phyloP scores from a whole-genome alignment of 139 green algal species.

The Picochlorum costavermella region DNA sequence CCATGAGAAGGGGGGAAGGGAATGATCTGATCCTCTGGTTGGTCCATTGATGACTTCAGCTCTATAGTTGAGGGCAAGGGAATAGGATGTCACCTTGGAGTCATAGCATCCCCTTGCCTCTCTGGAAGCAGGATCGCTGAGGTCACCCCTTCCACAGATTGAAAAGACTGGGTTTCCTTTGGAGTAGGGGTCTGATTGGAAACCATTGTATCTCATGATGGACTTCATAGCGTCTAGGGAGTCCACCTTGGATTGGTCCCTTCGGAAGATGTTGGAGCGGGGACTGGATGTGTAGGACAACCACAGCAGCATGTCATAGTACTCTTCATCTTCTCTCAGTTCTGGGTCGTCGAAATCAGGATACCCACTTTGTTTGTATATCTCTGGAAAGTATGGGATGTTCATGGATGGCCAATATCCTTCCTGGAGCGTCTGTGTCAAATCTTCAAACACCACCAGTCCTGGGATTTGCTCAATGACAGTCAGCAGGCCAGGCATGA shows the following conservation, averaged over 20 bases:
- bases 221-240: slow-evolving; percentile 40
- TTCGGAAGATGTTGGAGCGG: slow-evolving; percentile 54
- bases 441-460: slow-evolving; percentile 25
- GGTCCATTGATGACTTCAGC: slow-evolving; percentile 27
- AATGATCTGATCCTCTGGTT: slow-evolving; percentile 9
- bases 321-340: slow-evolving; percentile 32
- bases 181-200: slow-evolving; percentile 28
- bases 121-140: slow-evolving; percentile 22
- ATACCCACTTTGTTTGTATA: slow-evolving; percentile 53
- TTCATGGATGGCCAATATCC: slow-evolving; percentile 72
- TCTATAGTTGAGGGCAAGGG: slow-evolving; percentile 30
- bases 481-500: slow-evolving; percentile 45
- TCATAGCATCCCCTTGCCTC: slow-evolving; percentile 51
- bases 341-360: slow-evolving; percentile 21
- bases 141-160: slow-evolving; percentile 53
- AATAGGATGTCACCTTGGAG: slow-evolving; percentile 48
- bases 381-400: slow-evolving; percentile 54
- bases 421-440: slow-evolving; percentile 30
- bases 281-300: slow-evolving; percentile 48
- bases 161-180: slow-evolving; percentile 34
- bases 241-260: slow-evolving; percentile 39
- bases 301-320: slow-evolving; percentile 25
- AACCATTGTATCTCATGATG: slow-evolving; percentile 61
- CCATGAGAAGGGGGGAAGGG: slow-evolving; percentile 22
- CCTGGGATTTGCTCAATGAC: slow-evolving; percentile 63